Percentiles rank a stretch among this genome's conserved stretches.
Evolutionary conservation across 331 rosid genomes (phyloP).

Genomic region (Arachis monticola): DNA sequence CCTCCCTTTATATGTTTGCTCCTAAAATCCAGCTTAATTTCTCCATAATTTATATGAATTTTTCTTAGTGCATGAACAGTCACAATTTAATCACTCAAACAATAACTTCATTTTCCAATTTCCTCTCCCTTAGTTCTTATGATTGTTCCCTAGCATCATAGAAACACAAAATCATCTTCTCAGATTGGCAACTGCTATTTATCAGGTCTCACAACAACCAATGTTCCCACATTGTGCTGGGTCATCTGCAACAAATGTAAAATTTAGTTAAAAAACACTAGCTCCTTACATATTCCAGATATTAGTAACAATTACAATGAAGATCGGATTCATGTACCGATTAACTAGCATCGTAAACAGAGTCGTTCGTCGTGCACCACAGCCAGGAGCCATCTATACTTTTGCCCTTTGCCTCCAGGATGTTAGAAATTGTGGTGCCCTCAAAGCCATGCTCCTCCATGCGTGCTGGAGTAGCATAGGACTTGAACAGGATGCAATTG

Average conservation of each 20-base stretch:
- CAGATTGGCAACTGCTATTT: slow-evolving; percentile 47
- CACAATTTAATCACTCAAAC: too few species aligned
- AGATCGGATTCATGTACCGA: slow-evolving; percentile 65
- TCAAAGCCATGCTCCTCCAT: slow-evolving; percentile 98
- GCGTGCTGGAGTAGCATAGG: slow-evolving; percentile 53
- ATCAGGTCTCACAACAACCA: slow-evolving; percentile 90
- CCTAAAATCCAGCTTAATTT: background rate
- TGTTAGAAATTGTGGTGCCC: slow-evolving; percentile 82
- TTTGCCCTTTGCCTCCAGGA: slow-evolving; percentile 74
- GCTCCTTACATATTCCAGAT: too few species aligned
- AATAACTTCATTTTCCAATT: slow-evolving; percentile 34
- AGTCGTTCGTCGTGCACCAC: slow-evolving; percentile 91
- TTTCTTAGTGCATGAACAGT: background rate
- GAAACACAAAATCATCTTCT: too few species aligned
- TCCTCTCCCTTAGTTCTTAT: too few species aligned
- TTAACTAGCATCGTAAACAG: slow-evolving; percentile 93
- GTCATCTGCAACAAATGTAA: slow-evolving; percentile 72
- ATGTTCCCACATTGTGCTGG: slow-evolving; percentile 95
- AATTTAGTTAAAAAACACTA: background rate
- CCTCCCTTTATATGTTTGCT: background rate
- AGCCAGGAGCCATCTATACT: slow-evolving; percentile 99
- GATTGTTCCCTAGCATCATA: too few species aligned
- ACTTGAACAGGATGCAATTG: slow-evolving; percentile 39
- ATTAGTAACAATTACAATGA: background rate
- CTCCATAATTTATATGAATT: background rate